Evolutionary conservation across 352 stramenopile species (phyloP), one percentile per base, ranked within the genome.

Genomic region (Stramenopiles sp.): DNA sequence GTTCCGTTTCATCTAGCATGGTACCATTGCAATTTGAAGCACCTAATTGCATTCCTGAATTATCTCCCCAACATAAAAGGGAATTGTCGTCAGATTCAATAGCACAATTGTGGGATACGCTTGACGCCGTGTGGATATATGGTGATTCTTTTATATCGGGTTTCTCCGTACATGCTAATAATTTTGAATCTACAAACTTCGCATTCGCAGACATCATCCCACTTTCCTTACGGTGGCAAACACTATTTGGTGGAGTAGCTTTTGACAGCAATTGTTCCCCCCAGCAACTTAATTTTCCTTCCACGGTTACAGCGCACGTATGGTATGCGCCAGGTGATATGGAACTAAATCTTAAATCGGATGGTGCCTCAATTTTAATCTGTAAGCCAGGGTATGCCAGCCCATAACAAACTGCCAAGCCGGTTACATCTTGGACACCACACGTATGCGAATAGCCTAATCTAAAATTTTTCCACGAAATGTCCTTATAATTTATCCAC

Each of bases 261-360:
- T 84, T 85, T 29, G 85, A 80, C 0, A 86, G 84, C 0, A 87
- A 84, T 0, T 86, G 85, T 1, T 85, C 78, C 63, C 89, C 89
- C 89, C 89, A 93, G 80, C 89, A 93, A 78, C 86, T 82, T 43
- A 93, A 78, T 1, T 85, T 90, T 83, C 92, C 88, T 69, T 92
- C 88, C 29, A 91, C 84, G 20, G 82, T 86, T 32, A 93, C 83
- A 27, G 86, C 89, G 65, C 89, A 93, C 6, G 84, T 90, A 78
- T 93, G 89, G 79, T 92, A 84, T 0, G 87, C 83, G 0, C 89
- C 89, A 0, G 82, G 85, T 78, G 86, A 91, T 78, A 93, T 84
- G 82, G 92, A 88, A 63, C 92, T 88, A 80, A 92, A 93, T 31
- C 89, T 81, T 0, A 83, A 84, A 83, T 88, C 63, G 13, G 13